Conservation (phyloP, 345 rosid species). For the Citropsis articulata region DNA sequence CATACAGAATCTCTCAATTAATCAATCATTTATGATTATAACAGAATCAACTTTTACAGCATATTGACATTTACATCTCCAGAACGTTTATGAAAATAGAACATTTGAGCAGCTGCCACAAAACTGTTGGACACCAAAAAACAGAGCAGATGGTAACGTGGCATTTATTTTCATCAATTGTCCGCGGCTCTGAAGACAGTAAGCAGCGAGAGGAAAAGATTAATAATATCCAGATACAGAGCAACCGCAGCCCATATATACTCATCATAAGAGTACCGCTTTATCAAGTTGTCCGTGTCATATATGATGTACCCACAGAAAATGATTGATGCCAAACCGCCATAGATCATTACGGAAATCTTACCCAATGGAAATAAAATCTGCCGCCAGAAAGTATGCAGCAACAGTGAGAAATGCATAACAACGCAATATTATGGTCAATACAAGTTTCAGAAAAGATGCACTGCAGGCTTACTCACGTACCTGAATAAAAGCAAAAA, state of each 20-base stretch:
- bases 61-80: neutral
- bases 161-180: conserved; percentile 13
- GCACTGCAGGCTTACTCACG: neutral
- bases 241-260: conserved; percentile 90
- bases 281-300: conserved; percentile 87
- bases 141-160: neutral
- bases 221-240: conserved; percentile 69
- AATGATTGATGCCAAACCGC: conserved; percentile 69
- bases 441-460: neutral
- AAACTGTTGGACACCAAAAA: neutral
- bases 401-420: neutral
- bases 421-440: too few relatives aligned
- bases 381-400: conserved; percentile 38
- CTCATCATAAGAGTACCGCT: conserved; percentile 74
- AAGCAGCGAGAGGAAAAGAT: conserved; percentile 68
- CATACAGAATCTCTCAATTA: neutral
- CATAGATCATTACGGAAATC: conserved; percentile 75
- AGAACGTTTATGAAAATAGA: neutral
- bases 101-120: neutral
- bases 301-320: conserved; percentile 83
- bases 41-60: neutral
- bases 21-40: neutral
- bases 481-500: conserved; percentile 81
- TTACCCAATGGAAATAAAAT: conserved; percentile 73
- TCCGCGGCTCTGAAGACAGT: conserved; percentile 76